These are phyloP conservation scores for Brachypodium distachyon DNA, from an alignment of 202 grass and related monocot genomes.

Conservation along the genomic window DNA sequence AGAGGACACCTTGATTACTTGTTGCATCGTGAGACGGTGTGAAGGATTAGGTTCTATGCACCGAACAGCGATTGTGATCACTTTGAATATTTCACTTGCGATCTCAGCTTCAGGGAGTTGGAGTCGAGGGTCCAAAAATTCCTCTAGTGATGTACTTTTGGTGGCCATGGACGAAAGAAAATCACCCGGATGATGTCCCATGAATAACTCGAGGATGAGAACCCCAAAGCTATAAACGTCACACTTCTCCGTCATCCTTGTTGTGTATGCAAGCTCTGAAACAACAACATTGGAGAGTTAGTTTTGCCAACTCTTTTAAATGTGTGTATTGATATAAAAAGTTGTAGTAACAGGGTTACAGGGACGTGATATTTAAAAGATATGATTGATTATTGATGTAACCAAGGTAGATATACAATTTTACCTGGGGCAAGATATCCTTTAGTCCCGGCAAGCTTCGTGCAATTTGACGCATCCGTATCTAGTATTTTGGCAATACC, in stretches of 20 bases:
- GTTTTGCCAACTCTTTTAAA: too few species aligned
- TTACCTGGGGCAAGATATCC: too few species aligned
- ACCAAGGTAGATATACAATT: background rate
- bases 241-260: too few species aligned
- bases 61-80: background rate
- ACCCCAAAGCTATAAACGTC: constrained; percentile 14
- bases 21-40: too few species aligned
- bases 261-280: background rate
- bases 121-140: background rate
- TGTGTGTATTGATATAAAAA: too few species aligned
- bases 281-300: background rate
- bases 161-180: background rate
- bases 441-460: background rate
- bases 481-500: background rate
- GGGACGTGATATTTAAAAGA: too few species aligned
- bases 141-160: background rate
- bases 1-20: too few species aligned
- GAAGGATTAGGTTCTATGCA: background rate
- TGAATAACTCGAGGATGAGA: background rate
- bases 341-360: too few species aligned
- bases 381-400: too few species aligned
- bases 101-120: too few species aligned
- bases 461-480: background rate
- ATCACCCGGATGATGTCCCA: background rate
- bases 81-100: too few species aligned